These are phyloP conservation scores for Termitomyces sp. DNA, from an alignment of 768 basidiomycete genomes.

Conservation along the genomic window DNA sequence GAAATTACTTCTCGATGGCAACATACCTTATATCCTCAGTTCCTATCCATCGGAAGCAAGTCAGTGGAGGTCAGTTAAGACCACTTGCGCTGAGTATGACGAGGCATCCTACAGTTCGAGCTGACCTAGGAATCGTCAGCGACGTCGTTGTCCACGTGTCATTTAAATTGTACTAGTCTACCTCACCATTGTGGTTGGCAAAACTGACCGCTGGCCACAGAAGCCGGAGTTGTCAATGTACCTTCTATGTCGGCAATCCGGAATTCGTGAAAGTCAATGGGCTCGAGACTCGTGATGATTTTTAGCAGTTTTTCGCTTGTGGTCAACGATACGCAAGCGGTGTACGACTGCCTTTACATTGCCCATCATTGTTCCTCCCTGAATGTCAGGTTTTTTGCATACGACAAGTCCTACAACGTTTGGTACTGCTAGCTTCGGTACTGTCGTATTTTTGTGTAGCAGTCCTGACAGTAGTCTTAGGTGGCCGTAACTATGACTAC, in stretches of 20 bases:
- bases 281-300: background rate
- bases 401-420: background rate
- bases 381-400: background rate
- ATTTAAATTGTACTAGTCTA: background rate
- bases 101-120: constrained; percentile 59
- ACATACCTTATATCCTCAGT: constrained; percentile 84
- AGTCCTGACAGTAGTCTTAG: background rate
- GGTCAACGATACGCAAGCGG: no score
- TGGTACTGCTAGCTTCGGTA: background rate
- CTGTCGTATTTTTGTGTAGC: background rate
- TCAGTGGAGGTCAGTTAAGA: constrained; percentile 65
- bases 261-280: no score
- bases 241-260: background rate
- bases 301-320: no score
- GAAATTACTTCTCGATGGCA: background rate
- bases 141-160: no score
- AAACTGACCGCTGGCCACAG: no score
- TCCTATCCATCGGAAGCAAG: constrained; percentile 87
- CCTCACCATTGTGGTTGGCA: background rate
- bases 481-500: constrained; percentile 1
- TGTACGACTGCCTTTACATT: background rate
- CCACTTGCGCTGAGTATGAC: constrained; percentile 93
- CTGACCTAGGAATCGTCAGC: no score
- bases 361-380: background rate
- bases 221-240: no score